These are phyloP conservation scores for Claviceps lovelessii DNA, from an alignment of 2,329 filamentous ascomycete species.

Conservation along the genomic window DNA sequence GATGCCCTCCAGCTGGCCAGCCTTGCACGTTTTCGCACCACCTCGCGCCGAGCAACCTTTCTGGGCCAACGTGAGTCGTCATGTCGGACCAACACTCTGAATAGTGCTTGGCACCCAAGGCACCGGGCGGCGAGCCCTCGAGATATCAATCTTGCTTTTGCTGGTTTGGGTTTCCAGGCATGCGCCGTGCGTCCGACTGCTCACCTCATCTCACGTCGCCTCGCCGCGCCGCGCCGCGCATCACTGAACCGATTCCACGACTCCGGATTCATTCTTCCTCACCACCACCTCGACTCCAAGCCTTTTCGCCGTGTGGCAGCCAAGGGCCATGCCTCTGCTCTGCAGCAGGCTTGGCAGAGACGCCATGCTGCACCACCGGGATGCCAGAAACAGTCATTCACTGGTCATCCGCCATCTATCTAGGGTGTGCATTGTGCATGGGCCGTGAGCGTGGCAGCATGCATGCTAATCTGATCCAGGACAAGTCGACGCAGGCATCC, in stretches of 20 bases:
- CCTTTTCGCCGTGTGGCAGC: neutral
- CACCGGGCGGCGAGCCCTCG: no score
- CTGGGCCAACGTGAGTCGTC: neutral
- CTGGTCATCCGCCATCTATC: neutral
- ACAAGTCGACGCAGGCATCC: neutral
- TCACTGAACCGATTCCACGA: neutral
- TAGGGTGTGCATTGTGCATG: neutral
- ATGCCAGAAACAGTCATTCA: neutral
- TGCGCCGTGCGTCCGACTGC: neutral
- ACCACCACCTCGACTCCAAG: neutral
- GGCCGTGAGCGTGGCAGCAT: neutral
- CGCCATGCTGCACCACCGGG: neutral
- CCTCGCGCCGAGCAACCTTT: neutral
- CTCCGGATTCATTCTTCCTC: neutral
- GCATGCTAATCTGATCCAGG: neutral
- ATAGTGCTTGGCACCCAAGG: no score
- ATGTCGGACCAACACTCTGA: neutral
- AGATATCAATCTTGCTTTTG: no score
- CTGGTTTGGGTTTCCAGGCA: neutral
- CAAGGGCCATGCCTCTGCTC: neutral
- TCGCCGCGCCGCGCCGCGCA: neutral
- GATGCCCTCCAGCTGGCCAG: neutral
- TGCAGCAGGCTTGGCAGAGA: neutral
- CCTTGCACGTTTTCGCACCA: neutral
- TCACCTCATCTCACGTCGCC: neutral